Evolutionary conservation across 129 eudicot species (phyloP).

Genomic region (Flaveria trinervia): DNA sequence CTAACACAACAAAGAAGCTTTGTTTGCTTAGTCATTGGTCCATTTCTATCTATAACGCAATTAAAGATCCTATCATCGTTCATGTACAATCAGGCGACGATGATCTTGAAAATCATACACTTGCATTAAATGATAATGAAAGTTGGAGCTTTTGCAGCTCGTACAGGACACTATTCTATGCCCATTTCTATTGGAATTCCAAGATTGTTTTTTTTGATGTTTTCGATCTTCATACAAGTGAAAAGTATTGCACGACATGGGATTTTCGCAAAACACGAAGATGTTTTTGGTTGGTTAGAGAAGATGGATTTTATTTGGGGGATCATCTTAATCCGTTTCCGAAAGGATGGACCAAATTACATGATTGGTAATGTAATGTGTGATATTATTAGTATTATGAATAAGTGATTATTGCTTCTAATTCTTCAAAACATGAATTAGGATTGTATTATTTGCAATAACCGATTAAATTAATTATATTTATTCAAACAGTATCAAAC

Average conservation of each 20-base stretch:
- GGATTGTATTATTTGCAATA: too few species aligned
- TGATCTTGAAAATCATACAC: conserved; percentile 1
- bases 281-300: conserved; percentile 29
- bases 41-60: background rate
- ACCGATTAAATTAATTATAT: too few species aligned
- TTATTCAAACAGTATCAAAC: too few species aligned
- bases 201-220: background rate
- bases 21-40: background rate
- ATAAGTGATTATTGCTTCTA: too few species aligned
- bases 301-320: conserved; percentile 26
- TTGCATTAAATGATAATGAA: conserved; percentile 1
- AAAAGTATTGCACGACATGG: background rate
- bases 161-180: background rate
- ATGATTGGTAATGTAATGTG: conserved; percentile 19
- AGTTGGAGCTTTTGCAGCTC: background rate
- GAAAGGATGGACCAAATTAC: conserved; percentile 15
- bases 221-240: background rate
- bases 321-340: background rate
- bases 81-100: conserved; percentile 12
- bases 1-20: background rate
- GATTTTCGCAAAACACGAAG: background rate
- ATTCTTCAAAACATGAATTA: too few species aligned
- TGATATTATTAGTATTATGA: background rate
- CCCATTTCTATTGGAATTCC: conserved; percentile 13
- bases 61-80: background rate